Percentiles rank a stretch among this genome's conserved stretches.
Evolutionary conservation across 164 flowering plant genomes (phyloP).

Genomic region (Liquidambar formosana): DNA sequence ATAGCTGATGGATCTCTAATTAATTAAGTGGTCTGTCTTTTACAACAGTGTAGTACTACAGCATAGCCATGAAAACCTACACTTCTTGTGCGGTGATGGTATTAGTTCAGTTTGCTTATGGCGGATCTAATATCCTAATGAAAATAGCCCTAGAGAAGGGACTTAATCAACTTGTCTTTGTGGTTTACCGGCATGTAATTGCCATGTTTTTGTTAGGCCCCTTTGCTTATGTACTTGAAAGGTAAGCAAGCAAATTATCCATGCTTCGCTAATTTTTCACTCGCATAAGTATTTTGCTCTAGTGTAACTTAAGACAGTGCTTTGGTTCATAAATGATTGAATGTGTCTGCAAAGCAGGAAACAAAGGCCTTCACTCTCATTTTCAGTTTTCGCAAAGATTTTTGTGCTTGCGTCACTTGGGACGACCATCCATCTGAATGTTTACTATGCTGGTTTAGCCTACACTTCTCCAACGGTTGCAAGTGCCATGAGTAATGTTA

Average conservation of each 20-base stretch:
- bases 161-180: constrained; percentile 35
- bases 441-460: constrained; percentile 35
- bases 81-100: constrained; percentile 35
- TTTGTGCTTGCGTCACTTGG: constrained; percentile 41
- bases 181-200: constrained; percentile 45
- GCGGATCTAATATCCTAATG: constrained; percentile 42
- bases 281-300: too few species aligned
- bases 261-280: neutral
- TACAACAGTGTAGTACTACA: too few species aligned
- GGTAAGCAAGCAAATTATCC: constrained; percentile 21
- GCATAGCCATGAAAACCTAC: constrained; percentile 8
- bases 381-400: constrained; percentile 25
- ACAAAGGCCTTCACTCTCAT: constrained; percentile 31
- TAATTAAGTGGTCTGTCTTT: too few species aligned
- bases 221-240: constrained; percentile 46
- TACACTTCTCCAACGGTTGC: constrained; percentile 48
- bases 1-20: too few species aligned
- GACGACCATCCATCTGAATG: constrained; percentile 37
- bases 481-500: constrained; percentile 36
- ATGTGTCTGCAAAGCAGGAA: constrained; percentile 26
- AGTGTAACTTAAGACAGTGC: too few species aligned
- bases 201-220: constrained; percentile 41
- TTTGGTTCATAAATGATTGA: too few species aligned
- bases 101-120: constrained; percentile 34
- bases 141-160: constrained; percentile 42